phyloP scores from a whole-genome alignment of 163 green algal species.

The Scenedesmus sp. region DNA sequence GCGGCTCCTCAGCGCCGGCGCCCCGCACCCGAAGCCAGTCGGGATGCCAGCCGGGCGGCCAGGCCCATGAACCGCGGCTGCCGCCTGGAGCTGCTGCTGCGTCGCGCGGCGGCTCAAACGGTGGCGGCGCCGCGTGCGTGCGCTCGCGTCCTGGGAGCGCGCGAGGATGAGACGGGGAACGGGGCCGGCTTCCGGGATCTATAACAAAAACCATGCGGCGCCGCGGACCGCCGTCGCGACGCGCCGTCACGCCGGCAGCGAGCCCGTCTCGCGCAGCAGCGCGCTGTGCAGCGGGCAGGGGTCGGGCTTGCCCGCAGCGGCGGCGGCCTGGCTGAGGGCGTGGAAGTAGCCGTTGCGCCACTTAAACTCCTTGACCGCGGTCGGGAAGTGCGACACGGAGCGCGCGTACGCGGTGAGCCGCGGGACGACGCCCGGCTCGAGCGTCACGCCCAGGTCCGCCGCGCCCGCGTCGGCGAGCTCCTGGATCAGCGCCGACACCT shows the following conservation, averaged over 20 bases:
- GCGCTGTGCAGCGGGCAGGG: slow-evolving; percentile 90
- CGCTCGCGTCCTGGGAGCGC: no score
- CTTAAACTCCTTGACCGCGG: slow-evolving; percentile 93
- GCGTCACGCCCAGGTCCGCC: slow-evolving; percentile 70
- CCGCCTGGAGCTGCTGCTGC: no score
- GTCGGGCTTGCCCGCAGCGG: slow-evolving; percentile 74
- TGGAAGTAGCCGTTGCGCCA: slow-evolving; percentile 99
- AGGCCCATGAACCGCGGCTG: no score
- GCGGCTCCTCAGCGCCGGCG: no score
- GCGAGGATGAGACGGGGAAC: no score
- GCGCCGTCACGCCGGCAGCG: slow-evolving; percentile 58
- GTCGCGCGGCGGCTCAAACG: no score
- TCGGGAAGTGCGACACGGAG: slow-evolving; percentile 95
- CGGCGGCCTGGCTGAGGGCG: slow-evolving; percentile 67
- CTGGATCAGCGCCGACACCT: slow-evolving; percentile 72
- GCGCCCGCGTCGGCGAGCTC: slow-evolving; percentile 83
- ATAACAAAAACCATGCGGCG: no score
- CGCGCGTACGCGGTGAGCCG: slow-evolving; percentile 91
- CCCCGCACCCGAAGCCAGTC: no score
- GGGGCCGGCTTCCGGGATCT: no score
- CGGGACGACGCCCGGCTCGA: slow-evolving; percentile 69
- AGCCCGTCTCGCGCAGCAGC: slow-evolving; percentile 83
- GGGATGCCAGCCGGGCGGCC: no score
- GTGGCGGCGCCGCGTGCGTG: no score
- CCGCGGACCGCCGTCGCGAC: no score